Evolutionary conservation across 2,329 filamentous ascomycete genomes (phyloP).

Genomic region (Mycosphaerella sp.): DNA sequence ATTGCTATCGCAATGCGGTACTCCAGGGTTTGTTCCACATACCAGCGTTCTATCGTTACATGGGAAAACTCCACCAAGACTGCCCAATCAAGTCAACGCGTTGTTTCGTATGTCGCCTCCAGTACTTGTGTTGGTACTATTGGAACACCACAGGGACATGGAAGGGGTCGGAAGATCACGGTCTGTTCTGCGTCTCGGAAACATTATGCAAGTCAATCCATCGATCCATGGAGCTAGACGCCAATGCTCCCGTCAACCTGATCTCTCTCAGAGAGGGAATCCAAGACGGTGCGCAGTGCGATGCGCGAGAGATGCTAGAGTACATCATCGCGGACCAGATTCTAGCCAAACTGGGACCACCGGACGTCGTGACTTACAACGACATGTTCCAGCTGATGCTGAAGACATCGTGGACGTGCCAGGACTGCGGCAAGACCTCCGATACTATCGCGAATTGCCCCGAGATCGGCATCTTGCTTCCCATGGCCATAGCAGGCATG

Average conservation of each 20-base stretch:
- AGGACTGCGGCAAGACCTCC: not conserved
- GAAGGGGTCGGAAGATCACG: not conserved
- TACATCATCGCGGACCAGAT: not conserved
- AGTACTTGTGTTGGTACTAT: not conserved
- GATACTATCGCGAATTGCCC: not conserved
- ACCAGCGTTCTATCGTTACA: conserved; percentile 12
- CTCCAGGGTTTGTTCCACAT: conserved; percentile 16
- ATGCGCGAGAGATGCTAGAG: conserved; percentile 2
- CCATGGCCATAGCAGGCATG: not conserved
- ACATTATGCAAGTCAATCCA: not conserved
- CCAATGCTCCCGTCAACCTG: not conserved
- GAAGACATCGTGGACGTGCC: conserved; percentile 4
- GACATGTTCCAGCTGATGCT: not conserved
- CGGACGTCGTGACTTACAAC: not conserved
- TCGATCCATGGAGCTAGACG: not conserved
- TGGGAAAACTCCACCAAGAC: conserved; percentile 11
- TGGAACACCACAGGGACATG: not conserved
- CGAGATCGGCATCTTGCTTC: not conserved
- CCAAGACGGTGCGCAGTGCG: not conserved
- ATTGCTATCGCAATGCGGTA: conserved; percentile 14
- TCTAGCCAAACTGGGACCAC: not conserved
- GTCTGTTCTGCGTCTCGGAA: not conserved
- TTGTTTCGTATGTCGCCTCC: not conserved
- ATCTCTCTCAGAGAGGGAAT: not conserved
- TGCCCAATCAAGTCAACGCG: not conserved